Conservation (phyloP, 495 filamentous ascomycete species). For the Jackrogersella multiformis region DNA sequence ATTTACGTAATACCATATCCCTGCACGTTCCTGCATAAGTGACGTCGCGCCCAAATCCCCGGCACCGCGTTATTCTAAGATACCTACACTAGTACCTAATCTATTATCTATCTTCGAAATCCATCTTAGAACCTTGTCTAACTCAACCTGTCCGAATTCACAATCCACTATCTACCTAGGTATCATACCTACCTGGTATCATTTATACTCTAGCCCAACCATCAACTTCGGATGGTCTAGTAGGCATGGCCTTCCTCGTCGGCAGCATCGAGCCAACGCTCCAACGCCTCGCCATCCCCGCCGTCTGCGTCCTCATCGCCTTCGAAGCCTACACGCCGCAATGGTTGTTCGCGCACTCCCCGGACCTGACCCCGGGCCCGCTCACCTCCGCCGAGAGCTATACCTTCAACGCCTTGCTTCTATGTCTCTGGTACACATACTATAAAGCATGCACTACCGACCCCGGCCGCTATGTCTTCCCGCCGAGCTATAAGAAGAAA, state of each 20-base stretch:
- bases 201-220: too few relatives aligned
- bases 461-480: constrained; percentile 69
- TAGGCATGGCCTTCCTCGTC: constrained; percentile 43
- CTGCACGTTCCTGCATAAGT: constrained; percentile 37
- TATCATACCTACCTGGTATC: too few relatives aligned
- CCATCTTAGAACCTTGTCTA: too few relatives aligned
- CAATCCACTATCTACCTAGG: neutral
- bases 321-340: constrained; percentile 90
- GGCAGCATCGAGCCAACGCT: constrained; percentile 43
- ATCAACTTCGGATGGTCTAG: constrained; percentile 30
- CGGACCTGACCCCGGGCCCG: constrained; percentile 71
- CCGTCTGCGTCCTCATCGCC: constrained; percentile 71
- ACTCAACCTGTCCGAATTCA: constrained; percentile 1
- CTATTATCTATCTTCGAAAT: too few relatives aligned
- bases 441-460: constrained; percentile 77
- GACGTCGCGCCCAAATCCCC: constrained; percentile 27
- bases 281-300: constrained; percentile 68
- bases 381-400: constrained; percentile 67
- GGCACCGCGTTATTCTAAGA: constrained; percentile 31
- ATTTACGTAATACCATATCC: constrained; percentile 21
- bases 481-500: constrained; percentile 19
- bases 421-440: constrained; percentile 83
- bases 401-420: constrained; percentile 78
- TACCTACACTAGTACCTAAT: too few relatives aligned
- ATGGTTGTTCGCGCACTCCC: constrained; percentile 70